Conservation (phyloP, 1,284 basidiomycete genomes). For the Cutaneotrichosporon cutaneum region DNA sequence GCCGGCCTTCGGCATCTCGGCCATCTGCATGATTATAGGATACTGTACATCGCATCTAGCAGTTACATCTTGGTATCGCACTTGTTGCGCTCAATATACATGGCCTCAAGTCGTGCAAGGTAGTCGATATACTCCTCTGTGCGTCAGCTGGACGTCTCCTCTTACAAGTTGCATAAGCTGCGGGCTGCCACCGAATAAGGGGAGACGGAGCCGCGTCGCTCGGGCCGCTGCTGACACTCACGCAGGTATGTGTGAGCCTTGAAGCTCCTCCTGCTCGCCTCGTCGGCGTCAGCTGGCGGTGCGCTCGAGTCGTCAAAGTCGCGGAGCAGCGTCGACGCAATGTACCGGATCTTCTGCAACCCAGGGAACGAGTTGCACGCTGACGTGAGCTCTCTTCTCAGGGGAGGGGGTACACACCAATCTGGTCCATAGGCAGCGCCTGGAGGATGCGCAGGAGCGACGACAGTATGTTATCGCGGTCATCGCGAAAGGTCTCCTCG, state of each 20-base stretch:
- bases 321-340: conserved; percentile 79
- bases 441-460: conserved; percentile 3
- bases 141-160: background rate
- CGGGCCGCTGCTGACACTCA: no score
- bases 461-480: background rate
- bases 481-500: background rate
- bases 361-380: conserved; percentile 69
- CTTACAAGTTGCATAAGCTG: no score
- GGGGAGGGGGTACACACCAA: background rate
- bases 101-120: conserved; percentile 9
- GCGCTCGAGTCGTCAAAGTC: conserved; percentile 29
- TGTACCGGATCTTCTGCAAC: conserved; percentile 84
- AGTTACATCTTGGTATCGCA: background rate
- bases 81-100: conserved; percentile 1
- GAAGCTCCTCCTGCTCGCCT: background rate
- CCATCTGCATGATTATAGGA: no score
- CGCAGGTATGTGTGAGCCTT: background rate
- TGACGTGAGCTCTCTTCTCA: conserved; percentile 3
- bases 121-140: conserved; percentile 11
- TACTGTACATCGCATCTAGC: background rate
- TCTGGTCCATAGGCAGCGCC: conserved; percentile 3
- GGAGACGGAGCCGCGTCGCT: no score
- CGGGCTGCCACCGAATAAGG: no score
- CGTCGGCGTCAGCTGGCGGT: background rate
- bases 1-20: no score